Base-by-base conservation (phyloP, 1,139 yeast genomes). In the Hyphopichia pseudoburtonii region DNA sequence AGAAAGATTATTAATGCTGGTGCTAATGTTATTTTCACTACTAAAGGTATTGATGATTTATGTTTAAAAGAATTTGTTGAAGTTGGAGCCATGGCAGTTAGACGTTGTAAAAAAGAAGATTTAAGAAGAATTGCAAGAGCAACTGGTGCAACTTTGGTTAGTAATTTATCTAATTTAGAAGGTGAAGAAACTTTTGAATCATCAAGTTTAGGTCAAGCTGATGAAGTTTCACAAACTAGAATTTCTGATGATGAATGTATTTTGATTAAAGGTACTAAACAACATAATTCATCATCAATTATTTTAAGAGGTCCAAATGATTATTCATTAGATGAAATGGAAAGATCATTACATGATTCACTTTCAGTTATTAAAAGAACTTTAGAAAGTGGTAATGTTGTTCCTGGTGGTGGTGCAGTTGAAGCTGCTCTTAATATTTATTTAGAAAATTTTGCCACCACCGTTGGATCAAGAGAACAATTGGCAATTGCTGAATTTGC, bases 381-480 rank as follows among this genome's bases (percentile, higher is more conserved):
- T 14, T 77, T 94, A 50, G 99, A 94, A 66, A 82, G 94, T 55
- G 97, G 97, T 12, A 68, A 78, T 48, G 94, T 94, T 40, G 98
- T 94, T 8, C 97, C 98, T 33, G 99, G 99, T 41, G 99, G 98
- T 46, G 99, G 99, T 45, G 96, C 97, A 17, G 98, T 92, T 33
- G 99, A 94, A 68, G 76, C 96, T 33, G 97, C 98, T 9, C 76
- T 94, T 52, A 90, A 89, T 68, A 89, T 94, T 41, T 94, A 88
- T 62, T 75, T 94, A 59, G 98, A 94, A 64, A 92, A 88, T 62
- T 92, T 94, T 64, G 98, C 98, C 32, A 92, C 98, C 8, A 89
- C 97, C 1, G 92, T 90, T 41, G 97, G 97, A 3, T 88, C 97
- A 17, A 81, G 99, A 58, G 99, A 94, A 64, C 99, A 94, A 64